Base-by-base conservation (phyloP, 495 filamentous ascomycete genomes). In the Friedmanniomyces simplex region DNA sequence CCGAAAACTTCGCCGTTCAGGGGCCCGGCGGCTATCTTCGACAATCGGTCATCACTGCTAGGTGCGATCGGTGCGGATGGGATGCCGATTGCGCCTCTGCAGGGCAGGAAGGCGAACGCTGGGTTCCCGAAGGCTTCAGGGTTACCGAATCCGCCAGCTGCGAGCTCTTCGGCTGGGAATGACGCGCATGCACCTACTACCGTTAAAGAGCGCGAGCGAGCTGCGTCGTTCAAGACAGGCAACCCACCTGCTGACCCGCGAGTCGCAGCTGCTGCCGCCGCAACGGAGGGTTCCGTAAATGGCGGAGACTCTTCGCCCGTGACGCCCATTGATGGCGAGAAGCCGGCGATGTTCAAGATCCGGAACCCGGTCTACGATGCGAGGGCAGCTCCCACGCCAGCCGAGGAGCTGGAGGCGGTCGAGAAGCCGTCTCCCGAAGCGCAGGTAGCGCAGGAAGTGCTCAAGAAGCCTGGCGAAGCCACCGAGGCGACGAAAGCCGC, bases 31-130 rank as follows among this genome's bases (percentile, higher is more conserved):
- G 26, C 55, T 10, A 37, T 59, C 24, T 63, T 63, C 42, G 45
- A 55, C 26, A 28, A 52, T 20, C 1, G 60, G 20, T 53, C 50
- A 18, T 63, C 60, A 14, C 42, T 63, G 25, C 52, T 63, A 2
- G 60, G 60, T 14, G 43, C 49, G 32, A 43, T 63, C 21, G 60
- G 60, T 6, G 60, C 60, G 20, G 60, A 63, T 39, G 60, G 60
- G 11, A 63, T 63, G 60, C 60, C 60, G 5, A 55, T 50, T 12
- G 30, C 55, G 11, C 60, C 55, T 3, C 10, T 53, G 53, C 50
- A 11, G 14, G 50, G 14, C n/a, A 34, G 32, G 37, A 32, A 24
- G 22, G 14, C n/a, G 11, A 42, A n/a, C 13, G 20, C 28, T 3
- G 43, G 6, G n/a, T 20, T 11, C 5, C 30, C 43, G 16, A 26